Evolutionary conservation across 345 rosid species (phyloP), one percentile per base, ranked within the genome.

Genomic region (Boechera stricta): DNA sequence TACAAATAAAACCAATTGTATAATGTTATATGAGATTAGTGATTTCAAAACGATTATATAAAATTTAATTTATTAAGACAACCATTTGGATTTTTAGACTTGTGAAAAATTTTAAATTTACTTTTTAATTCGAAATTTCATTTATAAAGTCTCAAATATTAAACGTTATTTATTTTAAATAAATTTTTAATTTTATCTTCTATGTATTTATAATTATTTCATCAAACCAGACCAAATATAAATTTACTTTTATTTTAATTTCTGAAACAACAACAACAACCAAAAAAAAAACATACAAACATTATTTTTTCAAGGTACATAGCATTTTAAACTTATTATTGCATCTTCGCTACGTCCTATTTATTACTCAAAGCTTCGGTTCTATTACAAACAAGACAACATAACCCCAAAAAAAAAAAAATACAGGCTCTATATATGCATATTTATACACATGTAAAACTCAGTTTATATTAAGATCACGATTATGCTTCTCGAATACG

Each of bases 401-500:
- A 29, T 39, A 13, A 3, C 13, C 13, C 38, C 18, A 13, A 7
- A 15, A 32, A 8, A 5, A 55, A 15, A 33, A 16, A 8, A 10
- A 48, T 3, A 54, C 11, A 16, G 11, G 15, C 72, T 39, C 44
- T 3, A 9, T 38, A 4, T 9, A 57, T 39, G 31, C 9, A 71
- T 67, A 71, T 31, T 33, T 31, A 63, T 49, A 51, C 16, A 72
- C 1, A 11, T 5, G 26, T 11, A 38, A 29, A 13, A 21, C 69
- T 65, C 73, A 32, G 70, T 64, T 51, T 24, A 12, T 61, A 39
- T 61, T 49, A 61, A 72, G 73, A 53, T 60, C 62, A 38, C 76
- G 49, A 31, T 0, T 53, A 59, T 62, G 87, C 76, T 81, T 87
- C 41, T 83, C 87, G 33, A 83, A 91, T 47, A 87, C 66, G 16